phyloP scores from a whole-genome alignment of 768 basidiomycete genomes.

The Suillus ampliporus region DNA sequence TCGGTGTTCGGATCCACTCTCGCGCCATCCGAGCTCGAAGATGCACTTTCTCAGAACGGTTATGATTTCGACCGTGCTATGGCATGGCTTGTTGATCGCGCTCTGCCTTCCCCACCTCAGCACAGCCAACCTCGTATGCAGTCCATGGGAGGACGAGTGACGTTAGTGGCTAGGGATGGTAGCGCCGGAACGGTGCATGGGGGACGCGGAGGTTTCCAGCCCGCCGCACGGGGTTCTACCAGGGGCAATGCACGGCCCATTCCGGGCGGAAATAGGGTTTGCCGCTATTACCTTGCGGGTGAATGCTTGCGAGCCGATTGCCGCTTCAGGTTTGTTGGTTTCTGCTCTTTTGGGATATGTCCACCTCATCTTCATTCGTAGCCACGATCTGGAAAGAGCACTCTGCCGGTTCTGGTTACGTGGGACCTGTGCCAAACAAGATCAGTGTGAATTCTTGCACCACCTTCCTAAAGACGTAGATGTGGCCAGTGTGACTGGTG shows the following conservation, averaged over 20 bases:
- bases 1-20: constrained; percentile 93
- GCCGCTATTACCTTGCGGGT: constrained; percentile 95
- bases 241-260: constrained; percentile 36
- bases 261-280: constrained; percentile 78
- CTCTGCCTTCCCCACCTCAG: constrained; percentile 52
- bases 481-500: constrained; percentile 67
- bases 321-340: constrained; percentile 82
- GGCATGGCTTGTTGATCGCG: constrained; percentile 89
- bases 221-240: constrained; percentile 28
- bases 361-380: constrained; percentile 37
- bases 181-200: constrained; percentile 42
- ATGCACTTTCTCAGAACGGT: constrained; percentile 83
- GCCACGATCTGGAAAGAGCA: constrained; percentile 94
- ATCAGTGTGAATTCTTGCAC: constrained; percentile 95
- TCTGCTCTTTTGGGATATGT: constrained; percentile 1
- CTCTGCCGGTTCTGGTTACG: constrained; percentile 97
- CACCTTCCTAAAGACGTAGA: constrained; percentile 89
- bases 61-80: constrained; percentile 97
- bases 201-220: constrained; percentile 46
- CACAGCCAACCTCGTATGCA: constrained; percentile 53
- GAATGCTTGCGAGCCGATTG: constrained; percentile 97
- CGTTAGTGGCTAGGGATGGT: constrained; percentile 64
- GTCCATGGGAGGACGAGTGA: constrained; percentile 69
- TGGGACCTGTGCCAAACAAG: constrained; percentile 96
- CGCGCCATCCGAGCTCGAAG: constrained; percentile 90